A percentile compares a stretch with the other conserved stretches of the same genome.
phyloP scores from a whole-genome alignment of 441 rosid genomes.

The Dalechampia spathulata region DNA sequence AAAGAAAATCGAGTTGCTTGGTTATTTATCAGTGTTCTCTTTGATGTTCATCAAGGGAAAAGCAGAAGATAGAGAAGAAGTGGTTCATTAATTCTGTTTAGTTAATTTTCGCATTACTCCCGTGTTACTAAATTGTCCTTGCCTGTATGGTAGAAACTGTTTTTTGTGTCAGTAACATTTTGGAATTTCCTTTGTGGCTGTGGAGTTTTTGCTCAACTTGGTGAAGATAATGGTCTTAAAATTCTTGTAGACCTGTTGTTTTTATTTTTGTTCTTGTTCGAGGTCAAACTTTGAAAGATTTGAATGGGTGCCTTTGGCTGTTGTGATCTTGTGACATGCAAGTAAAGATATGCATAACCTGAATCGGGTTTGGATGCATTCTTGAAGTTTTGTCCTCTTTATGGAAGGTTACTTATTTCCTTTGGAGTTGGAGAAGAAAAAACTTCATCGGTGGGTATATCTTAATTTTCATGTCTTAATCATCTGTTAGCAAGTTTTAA shows the following conservation, averaged over 20 bases:
- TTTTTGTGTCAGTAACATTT: conserved; percentile 20
- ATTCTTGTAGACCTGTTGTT: too few relatives aligned
- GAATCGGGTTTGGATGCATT: conserved; percentile 13
- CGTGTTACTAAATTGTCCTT: conserved; percentile 30
- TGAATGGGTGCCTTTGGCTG: conserved; percentile 11
- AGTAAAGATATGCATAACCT: conserved; percentile 12
- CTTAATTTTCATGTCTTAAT: conserved; percentile 25
- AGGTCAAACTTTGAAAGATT: conserved; percentile 5
- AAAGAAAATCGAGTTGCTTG: background rate
- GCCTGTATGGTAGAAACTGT: conserved; percentile 14
- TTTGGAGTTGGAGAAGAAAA: conserved; percentile 14
- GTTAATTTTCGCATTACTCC: conserved; percentile 1
- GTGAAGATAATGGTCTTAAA: conserved; percentile 1
- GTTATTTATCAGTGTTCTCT: background rate
- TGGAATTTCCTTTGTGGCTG: conserved; percentile 11
- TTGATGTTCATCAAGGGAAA: background rate
- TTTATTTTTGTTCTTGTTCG: too few relatives aligned
- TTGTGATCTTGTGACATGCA: conserved; percentile 12
- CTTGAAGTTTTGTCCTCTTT: conserved; percentile 12
- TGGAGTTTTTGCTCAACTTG: conserved; percentile 1
- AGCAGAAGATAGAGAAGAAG: background rate
- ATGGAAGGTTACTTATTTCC: background rate
- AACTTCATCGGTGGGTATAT: conserved; percentile 4
- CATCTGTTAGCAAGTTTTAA: conserved; percentile 9
- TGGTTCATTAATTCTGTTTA: conserved; percentile 22